A percentile compares a stretch with the other conserved stretches of the same genome.
Conservation (phyloP, 768 basidiomycete species). For the Cystofilobasidium ferigula region DNA sequence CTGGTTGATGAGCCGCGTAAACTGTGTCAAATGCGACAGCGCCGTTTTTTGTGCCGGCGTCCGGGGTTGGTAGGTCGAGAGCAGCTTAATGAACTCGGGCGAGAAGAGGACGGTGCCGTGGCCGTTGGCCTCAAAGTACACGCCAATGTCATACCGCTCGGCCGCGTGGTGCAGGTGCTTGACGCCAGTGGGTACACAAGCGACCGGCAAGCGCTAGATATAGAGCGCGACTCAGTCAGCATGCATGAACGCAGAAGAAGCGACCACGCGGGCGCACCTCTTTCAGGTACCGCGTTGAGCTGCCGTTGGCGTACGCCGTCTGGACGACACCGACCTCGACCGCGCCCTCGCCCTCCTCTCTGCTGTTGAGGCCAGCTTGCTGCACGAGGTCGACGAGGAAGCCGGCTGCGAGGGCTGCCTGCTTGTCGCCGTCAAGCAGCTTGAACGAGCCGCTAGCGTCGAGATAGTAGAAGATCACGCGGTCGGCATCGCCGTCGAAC, state of each 20-base stretch:
- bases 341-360: slow-evolving; percentile 48
- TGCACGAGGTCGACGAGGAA: slow-evolving; percentile 85
- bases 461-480: slow-evolving; percentile 88
- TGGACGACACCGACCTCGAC: slow-evolving; percentile 90
- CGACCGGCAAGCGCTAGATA: slow-evolving; percentile 72
- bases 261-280: slow-evolving; percentile 51
- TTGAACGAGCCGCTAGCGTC: slow-evolving; percentile 67
- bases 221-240: neutral
- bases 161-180: slow-evolving; percentile 98
- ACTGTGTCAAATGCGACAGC: slow-evolving; percentile 60
- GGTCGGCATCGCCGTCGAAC: slow-evolving; percentile 93
- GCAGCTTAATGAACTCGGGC: slow-evolving; percentile 51
- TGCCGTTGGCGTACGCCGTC: slow-evolving; percentile 97
- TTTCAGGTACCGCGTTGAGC: slow-evolving; percentile 80
- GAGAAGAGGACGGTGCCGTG: slow-evolving; percentile 97
- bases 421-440: slow-evolving; percentile 97
- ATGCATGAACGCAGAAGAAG: neutral
- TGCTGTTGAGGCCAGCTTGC: slow-evolving; percentile 57
- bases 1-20: slow-evolving; percentile 85
- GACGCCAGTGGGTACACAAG: slow-evolving; percentile 90
- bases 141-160: slow-evolving; percentile 84
- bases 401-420: slow-evolving; percentile 80
- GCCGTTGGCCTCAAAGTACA: slow-evolving; percentile 98
- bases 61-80: slow-evolving; percentile 57
- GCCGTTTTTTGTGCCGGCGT: slow-evolving; percentile 75